Evolutionary conservation across 495 filamentous ascomycete genomes (phyloP).

Genomic region (Xylona heveae): DNA sequence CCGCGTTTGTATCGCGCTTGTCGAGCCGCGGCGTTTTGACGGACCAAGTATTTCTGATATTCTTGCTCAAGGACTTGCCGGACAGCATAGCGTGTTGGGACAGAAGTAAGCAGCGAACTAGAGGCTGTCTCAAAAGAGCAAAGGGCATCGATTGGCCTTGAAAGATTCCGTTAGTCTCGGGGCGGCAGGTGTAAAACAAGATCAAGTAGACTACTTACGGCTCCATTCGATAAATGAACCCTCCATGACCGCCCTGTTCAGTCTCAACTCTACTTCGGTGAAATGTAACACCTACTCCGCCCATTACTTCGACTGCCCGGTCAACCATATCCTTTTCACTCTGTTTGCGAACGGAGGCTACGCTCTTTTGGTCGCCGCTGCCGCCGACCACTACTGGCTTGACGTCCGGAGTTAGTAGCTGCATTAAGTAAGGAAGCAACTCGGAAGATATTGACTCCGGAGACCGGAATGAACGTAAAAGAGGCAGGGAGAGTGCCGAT

Average conservation of each 20-base stretch:
- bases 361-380: conserved; percentile 36
- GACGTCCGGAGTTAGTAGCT: conserved; percentile 69
- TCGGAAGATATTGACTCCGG: conserved; percentile 54
- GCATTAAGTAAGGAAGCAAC: conserved; percentile 60
- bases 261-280: conserved; percentile 62
- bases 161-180: conserved; percentile 11
- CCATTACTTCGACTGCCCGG: conserved; percentile 60
- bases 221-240: conserved; percentile 88
- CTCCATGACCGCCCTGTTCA: conserved; percentile 27
- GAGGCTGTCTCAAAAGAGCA: conserved; percentile 34
- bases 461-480: conserved; percentile 57
- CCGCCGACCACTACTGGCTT: conserved; percentile 80
- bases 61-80: conserved; percentile 85
- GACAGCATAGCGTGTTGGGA: conserved; percentile 67
- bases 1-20: conserved; percentile 27
- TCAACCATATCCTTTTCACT: conserved; percentile 60
- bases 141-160: conserved; percentile 49
- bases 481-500: conserved; percentile 29
- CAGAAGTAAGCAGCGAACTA: conserved; percentile 16
- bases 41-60: conserved; percentile 42
- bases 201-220: conserved; percentile 35
- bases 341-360: conserved; percentile 72
- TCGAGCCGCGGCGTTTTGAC: conserved; percentile 33
- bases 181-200: conserved; percentile 4
- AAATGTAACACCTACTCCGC: conserved; percentile 56